Conservation (phyloP, 306 rosid species). For the Glycine tomentella region DNA sequence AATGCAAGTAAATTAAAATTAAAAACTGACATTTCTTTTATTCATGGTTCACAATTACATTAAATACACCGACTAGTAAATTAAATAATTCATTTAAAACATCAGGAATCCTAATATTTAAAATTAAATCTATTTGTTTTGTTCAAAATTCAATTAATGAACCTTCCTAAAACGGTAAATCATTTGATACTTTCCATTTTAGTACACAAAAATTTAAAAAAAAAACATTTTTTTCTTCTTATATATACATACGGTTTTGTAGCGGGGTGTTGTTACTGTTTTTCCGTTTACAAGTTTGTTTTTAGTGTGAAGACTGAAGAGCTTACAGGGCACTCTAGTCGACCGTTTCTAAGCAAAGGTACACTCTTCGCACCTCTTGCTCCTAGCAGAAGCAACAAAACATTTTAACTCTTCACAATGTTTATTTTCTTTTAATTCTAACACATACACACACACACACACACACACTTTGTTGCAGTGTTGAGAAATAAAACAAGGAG, state of each 20-base stretch:
- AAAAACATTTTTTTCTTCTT: background rate
- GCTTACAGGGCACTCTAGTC: background rate
- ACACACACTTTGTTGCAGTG: background rate
- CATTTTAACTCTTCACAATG: background rate
- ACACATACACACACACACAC: background rate
- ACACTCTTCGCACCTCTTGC: no score
- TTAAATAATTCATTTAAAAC: no score
- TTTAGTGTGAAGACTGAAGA: constrained; percentile 6
- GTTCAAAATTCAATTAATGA: background rate
- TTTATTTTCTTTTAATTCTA: background rate
- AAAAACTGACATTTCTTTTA: background rate
- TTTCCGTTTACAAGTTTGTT: constrained; percentile 1
- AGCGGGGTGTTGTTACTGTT: background rate
- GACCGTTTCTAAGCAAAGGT: constrained; percentile 48
- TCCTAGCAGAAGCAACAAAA: background rate
- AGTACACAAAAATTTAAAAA: background rate
- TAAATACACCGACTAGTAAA: background rate
- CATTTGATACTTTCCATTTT: background rate
- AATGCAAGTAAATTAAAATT: background rate
- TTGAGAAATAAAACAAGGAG: background rate
- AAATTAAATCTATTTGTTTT: background rate
- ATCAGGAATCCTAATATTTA: background rate
- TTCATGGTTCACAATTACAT: background rate
- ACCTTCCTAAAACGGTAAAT: background rate
- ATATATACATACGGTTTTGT: background rate